Evolutionary conservation across 2,329 filamentous ascomycete genomes (phyloP).

Genomic region (Penicillium sp.): DNA sequence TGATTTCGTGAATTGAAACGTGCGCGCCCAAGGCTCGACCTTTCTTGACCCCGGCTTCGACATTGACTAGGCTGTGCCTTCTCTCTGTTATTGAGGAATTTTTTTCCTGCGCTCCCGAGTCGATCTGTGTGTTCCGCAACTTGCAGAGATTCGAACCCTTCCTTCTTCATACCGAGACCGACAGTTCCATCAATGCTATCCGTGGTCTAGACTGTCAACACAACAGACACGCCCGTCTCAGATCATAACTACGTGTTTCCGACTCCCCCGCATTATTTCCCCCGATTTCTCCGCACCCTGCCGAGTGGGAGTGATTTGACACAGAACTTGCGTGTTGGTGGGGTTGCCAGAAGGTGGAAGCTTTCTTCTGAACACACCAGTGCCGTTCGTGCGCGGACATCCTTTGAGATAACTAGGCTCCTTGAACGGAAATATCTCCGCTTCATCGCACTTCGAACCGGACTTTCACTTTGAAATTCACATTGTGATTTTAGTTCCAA

Average conservation of each 20-base stretch:
- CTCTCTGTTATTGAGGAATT: constrained; percentile 9
- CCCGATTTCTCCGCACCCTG: not conserved
- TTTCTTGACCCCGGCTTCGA: constrained; percentile 2
- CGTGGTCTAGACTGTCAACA: constrained; percentile 21
- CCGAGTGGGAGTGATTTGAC: constrained; percentile 22
- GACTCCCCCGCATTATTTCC: not conserved
- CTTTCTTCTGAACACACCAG: constrained; percentile 24
- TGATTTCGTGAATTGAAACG: not conserved
- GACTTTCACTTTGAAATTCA: constrained; percentile 11
- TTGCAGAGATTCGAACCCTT: constrained; percentile 11
- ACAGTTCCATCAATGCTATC: constrained; percentile 26
- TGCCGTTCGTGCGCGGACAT: constrained; percentile 25
- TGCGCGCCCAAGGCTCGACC: constrained; percentile 1
- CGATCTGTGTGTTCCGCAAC: constrained; percentile 13
- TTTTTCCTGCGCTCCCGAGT: not conserved
- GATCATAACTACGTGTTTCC: constrained; percentile 5
- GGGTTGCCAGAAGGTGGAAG: constrained; percentile 30
- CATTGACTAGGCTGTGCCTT: constrained; percentile 20
- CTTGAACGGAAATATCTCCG: constrained; percentile 18
- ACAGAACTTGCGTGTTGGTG: constrained; percentile 27
- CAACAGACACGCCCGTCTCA: constrained; percentile 1
- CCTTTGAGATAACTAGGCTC: constrained; percentile 22
- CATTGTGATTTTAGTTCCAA: constrained; percentile 6
- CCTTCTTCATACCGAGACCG: constrained; percentile 1
- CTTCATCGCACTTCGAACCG: constrained; percentile 23